Evolutionary conservation across 345 rosid genomes (phyloP).

Genomic region (Raphanus sativus): DNA sequence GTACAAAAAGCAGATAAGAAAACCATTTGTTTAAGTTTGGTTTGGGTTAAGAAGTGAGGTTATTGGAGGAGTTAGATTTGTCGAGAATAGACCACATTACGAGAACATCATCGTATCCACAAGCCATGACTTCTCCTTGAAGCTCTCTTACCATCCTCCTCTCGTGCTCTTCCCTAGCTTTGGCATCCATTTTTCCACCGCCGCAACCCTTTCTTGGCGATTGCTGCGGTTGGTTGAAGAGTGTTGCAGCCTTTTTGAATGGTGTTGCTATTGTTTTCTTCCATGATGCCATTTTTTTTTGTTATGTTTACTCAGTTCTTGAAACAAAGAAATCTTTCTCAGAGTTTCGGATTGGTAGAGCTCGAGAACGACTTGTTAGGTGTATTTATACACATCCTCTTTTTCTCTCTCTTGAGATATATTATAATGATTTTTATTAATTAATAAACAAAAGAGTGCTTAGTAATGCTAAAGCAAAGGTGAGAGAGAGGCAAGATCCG

Average conservation of each 20-base stretch:
- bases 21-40: conserved; percentile 2
- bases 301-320: conserved; percentile 11
- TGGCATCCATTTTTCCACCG: conserved; percentile 32
- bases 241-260: conserved; percentile 76
- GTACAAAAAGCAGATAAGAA: conserved; percentile 21
- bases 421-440: too few relatives aligned
- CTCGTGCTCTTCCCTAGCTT: conserved; percentile 61
- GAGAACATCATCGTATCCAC: conserved; percentile 84
- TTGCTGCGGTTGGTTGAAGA: conserved; percentile 65
- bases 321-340: conserved; percentile 12
- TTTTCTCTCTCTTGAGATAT: too few relatives aligned
- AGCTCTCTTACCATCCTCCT: conserved; percentile 55
- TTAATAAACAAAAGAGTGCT: conserved; percentile 23
- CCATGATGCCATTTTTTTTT: conserved; percentile 65
- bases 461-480: conserved; percentile 27
- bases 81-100: conserved; percentile 98
- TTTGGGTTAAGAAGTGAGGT: conserved; percentile 43
- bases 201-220: conserved; percentile 20
- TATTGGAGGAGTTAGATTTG: conserved; percentile 66
- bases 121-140: conserved; percentile 91
- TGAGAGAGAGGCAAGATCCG: conserved; percentile 67
- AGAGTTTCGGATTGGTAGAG: conserved; percentile 23
- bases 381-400: conserved; percentile 31
- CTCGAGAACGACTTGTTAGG: conserved; percentile 37
- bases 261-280: conserved; percentile 78